phyloP scores from a whole-genome alignment of 2,329 filamentous ascomycete genomes.

The Penicillium glabrum region DNA sequence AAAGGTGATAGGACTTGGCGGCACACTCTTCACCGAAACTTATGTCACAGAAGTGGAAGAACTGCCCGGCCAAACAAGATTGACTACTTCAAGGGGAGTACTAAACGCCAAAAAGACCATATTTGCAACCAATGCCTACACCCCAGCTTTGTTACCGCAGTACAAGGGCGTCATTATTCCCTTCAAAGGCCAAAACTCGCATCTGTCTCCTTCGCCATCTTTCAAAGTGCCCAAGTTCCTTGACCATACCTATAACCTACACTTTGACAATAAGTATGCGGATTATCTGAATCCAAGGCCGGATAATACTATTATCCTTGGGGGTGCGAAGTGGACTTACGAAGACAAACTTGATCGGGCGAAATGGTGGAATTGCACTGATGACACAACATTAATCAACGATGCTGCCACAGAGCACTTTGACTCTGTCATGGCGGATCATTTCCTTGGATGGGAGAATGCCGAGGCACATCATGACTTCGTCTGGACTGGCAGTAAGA shows the following conservation, averaged over 20 bases:
- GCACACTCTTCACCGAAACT: slow-evolving; percentile 57
- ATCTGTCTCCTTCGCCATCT: slow-evolving; percentile 23
- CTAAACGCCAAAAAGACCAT: slow-evolving; percentile 65
- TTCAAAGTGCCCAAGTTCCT: slow-evolving; percentile 25
- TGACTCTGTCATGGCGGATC: slow-evolving; percentile 35
- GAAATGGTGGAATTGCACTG: slow-evolving; percentile 46
- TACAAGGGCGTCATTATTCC: slow-evolving; percentile 74
- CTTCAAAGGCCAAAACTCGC: slow-evolving; percentile 57
- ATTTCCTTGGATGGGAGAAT: slow-evolving; percentile 37
- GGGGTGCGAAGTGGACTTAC: slow-evolving; percentile 55
- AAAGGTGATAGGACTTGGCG: slow-evolving; percentile 7
- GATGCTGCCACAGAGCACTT: slow-evolving; percentile 40
- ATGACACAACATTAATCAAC: slow-evolving; percentile 51
- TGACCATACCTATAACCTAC: slow-evolving; percentile 58
- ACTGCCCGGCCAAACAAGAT: neutral
- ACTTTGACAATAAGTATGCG: slow-evolving; percentile 53
- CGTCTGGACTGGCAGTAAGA: slow-evolving; percentile 33
- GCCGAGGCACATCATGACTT: slow-evolving; percentile 26
- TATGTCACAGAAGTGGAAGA: slow-evolving; percentile 31
- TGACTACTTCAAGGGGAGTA: slow-evolving; percentile 55
- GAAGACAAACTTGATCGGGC: slow-evolving; percentile 22
- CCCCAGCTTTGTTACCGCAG: slow-evolving; percentile 68
- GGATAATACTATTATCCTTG: slow-evolving; percentile 57
- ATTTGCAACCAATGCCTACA: slow-evolving; percentile 84
- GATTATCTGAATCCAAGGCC: slow-evolving; percentile 63